Evolutionary conservation across 352 stramenopile species (phyloP), one percentile per base, ranked within the genome.

Genomic region (Pythium biforme): DNA sequence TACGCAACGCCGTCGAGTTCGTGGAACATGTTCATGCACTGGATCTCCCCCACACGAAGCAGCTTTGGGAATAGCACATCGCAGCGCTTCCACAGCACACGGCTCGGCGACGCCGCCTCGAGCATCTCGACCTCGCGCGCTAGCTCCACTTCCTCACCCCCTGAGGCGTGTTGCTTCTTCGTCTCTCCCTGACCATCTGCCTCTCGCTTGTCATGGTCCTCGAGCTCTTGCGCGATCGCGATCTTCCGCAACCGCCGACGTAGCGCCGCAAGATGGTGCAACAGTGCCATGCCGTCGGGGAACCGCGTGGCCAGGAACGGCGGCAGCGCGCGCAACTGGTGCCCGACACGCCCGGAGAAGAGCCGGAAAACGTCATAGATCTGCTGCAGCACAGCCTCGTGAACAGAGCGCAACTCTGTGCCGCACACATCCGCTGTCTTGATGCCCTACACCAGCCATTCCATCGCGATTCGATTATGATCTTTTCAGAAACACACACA

Each of bases 321-420:
- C 20, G 55, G 47, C 27, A 70, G 46, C n/a, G 54, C 23, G 9
- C 58, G 53, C 17, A 77, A 37, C 11, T 59, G 85, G 66, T 62
- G 72, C 20, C 83, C 74, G 43, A 90, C 73, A n/a, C 50, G 72
- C 1, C 76, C 78, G 52, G 87, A 64, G 41, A 90, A 84, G 19
- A 88, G 58, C 9, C 78, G 62, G 37, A 90, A 84, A 31, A 76
- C 70, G 40, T 66, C 66, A 67, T 90, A 83, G 33, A 87, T 45
- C 4, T 78, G 60, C n/a, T 62, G 60, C 14, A 88, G 46, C 29
- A 87, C 48, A 10, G 64, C 68, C 34, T 77, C 53, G 22, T 81
- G 79, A 4, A 69, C 72, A 19, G 52, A 25, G 9, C 64, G 70
- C 29, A 81, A 61, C 17, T 87, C 70, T 53, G 55, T 76, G 68